phyloP scores from a whole-genome alignment of 768 basidiomycete species.

The Filobasidium wieringae region DNA sequence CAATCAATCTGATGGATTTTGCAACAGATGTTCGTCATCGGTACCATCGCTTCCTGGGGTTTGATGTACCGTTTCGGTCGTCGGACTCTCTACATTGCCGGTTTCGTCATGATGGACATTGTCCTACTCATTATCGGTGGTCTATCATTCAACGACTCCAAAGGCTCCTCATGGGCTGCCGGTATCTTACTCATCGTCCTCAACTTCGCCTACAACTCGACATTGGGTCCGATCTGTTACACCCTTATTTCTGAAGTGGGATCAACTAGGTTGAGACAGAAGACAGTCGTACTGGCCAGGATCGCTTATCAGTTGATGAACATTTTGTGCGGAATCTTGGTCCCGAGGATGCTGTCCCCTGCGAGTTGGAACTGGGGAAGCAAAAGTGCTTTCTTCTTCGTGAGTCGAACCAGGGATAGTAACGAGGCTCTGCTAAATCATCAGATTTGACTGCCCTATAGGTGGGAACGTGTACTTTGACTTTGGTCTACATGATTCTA shows the following conservation, averaged over 20 bases:
- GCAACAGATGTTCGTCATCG: slow-evolving; percentile 29
- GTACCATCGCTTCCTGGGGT: slow-evolving; percentile 38
- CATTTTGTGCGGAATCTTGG: slow-evolving; percentile 24
- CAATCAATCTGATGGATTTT: neutral
- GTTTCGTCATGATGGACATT: slow-evolving; percentile 28
- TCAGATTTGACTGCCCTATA: no score
- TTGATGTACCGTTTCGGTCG: slow-evolving; percentile 35
- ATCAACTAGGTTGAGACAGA: slow-evolving; percentile 32
- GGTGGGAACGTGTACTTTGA: neutral
- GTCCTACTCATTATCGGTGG: slow-evolving; percentile 37
- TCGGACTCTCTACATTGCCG: slow-evolving; percentile 37
- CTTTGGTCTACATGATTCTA: slow-evolving; percentile 13
- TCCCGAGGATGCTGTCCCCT: slow-evolving; percentile 17
- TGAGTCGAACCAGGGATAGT: neutral
- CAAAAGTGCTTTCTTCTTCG: slow-evolving; percentile 32
- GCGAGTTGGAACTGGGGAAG: slow-evolving; percentile 25
- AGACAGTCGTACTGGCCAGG: slow-evolving; percentile 32
- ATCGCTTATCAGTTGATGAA: slow-evolving; percentile 19
- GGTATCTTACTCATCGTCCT: slow-evolving; percentile 36
- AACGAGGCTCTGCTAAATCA: neutral
- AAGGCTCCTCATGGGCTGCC: slow-evolving; percentile 25
- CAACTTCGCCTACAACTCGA: slow-evolving; percentile 35
- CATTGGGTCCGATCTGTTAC: slow-evolving; percentile 35
- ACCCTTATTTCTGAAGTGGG: slow-evolving; percentile 33
- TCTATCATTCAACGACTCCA: slow-evolving; percentile 24